Evolutionary conservation across 495 filamentous ascomycete genomes (phyloP).

Genomic region (Evansstolkia leycettana): DNA sequence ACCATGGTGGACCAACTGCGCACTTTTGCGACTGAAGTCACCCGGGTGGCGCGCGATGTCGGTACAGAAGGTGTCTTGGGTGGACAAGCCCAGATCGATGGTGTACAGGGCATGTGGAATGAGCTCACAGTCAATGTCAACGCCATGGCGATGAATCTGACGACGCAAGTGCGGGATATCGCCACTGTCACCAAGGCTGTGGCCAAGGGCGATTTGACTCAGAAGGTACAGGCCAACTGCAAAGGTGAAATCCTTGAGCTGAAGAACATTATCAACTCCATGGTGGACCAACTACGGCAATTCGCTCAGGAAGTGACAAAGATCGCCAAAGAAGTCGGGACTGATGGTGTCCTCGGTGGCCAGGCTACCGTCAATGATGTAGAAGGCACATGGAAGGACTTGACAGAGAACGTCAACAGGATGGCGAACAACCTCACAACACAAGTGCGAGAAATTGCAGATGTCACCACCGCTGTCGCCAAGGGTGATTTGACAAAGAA

Average conservation of each 20-base stretch:
- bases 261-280: constrained; percentile 96
- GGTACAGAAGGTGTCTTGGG: constrained; percentile 95
- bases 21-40: constrained; percentile 96
- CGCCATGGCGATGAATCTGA: constrained; percentile 95
- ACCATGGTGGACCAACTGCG: constrained; percentile 98
- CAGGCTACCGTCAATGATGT: constrained; percentile 97
- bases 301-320: constrained; percentile 97
- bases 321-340: constrained; percentile 94
- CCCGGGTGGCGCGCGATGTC: constrained; percentile 89
- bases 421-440: constrained; percentile 99
- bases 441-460: constrained; percentile 95
- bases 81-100: constrained; percentile 91
- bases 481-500: constrained; percentile 91
- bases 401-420: constrained; percentile 96
- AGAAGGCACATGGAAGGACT: constrained; percentile 92
- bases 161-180: constrained; percentile 95
- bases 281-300: constrained; percentile 95
- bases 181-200: constrained; percentile 98
- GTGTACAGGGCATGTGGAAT: constrained; percentile 81
- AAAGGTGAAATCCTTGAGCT: constrained; percentile 92
- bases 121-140: constrained; percentile 97
- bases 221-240: constrained; percentile 94
- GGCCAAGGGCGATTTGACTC: constrained; percentile 88
- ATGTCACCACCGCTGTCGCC: constrained; percentile 94
- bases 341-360: constrained; percentile 87